Base-by-base conservation (phyloP, 2,329 filamentous ascomycete genomes). In the Alternaria burnsii region DNA sequence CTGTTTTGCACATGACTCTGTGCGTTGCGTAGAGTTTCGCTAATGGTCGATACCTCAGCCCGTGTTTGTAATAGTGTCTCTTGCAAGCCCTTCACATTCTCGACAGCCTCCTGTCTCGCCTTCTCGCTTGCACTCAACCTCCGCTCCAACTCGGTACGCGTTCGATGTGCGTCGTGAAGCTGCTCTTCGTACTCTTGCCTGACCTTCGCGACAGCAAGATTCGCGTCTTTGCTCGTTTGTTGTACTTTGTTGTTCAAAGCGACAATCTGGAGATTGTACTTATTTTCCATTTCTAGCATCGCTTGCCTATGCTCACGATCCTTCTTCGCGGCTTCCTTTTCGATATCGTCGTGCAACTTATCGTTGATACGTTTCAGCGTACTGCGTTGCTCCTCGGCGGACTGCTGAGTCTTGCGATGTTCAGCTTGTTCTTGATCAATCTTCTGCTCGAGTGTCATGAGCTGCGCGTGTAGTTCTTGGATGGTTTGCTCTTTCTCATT, bases 361-460 rank as follows among this genome's bases (percentile, higher is more conserved):
- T 94, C 89, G 57, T 92, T 92, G 66, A 90, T 84, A 36, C 83
- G 86, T 64, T 88, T 89, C 50, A 91, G 83, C 40, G 87, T 78
- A 26, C 78, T 80, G 9, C 82, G 64, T 63, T 84, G 82, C 11
- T 81, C 80, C 61, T 79, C 76, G 42, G 80, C 69, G 6, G 77
- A 78, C 55, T 83, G 76, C 67, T 89, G 90, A 2, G 87, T 85
- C 63, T 86, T 88, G 26, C 86, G 85, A 75, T 92, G 89, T 62
- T 93, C 89, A 7, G 88, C 87, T 71, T 91, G 88, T 72, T 93
- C 91, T 70, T 93, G 90, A 18, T 90, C 88, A 18, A 92, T 75
- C 64, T 83, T 85, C 54, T 87, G 83, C 59, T 85, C 83, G 9
- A 87, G 70, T 20, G 80, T 81, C 44, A 89, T 76, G 26, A 86